phyloP scores from a whole-genome alignment of 2,329 filamentous ascomycete species.

The Aspergillus cejpii region DNA sequence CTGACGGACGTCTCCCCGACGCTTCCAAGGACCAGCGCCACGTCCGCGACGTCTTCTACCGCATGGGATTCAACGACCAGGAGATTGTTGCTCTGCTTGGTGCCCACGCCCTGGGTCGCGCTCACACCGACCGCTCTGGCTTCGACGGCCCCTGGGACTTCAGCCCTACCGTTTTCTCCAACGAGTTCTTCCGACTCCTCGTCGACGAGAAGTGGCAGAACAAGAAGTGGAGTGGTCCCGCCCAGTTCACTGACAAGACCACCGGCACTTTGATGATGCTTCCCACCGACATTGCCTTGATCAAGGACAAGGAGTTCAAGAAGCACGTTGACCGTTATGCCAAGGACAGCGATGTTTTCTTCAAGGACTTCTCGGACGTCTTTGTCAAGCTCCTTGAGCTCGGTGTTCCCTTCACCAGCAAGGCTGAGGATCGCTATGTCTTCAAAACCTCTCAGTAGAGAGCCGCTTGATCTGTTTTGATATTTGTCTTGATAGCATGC shows the following conservation, averaged over 20 bases:
- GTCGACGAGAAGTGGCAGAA: slow-evolving; percentile 87
- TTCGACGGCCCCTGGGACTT: slow-evolving; percentile 89
- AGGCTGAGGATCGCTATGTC: slow-evolving; percentile 52
- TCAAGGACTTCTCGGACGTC: slow-evolving; percentile 80
- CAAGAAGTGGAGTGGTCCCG: slow-evolving; percentile 86
- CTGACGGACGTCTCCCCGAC: slow-evolving; percentile 85
- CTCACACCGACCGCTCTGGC: slow-evolving; percentile 81
- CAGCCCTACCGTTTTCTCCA: slow-evolving; percentile 83
- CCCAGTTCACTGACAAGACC: slow-evolving; percentile 82
- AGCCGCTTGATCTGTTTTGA: slow-evolving; percentile 5
- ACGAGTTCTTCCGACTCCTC: slow-evolving; percentile 88
- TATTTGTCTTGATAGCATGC: slow-evolving; percentile 9
- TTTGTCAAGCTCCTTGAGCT: slow-evolving; percentile 83
- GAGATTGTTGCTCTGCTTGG: slow-evolving; percentile 89
- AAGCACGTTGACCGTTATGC: slow-evolving; percentile 78
- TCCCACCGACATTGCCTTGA: slow-evolving; percentile 78
- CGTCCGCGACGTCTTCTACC: slow-evolving; percentile 84
- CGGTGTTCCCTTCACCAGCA: slow-evolving; percentile 76
- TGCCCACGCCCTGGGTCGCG: slow-evolving; percentile 81
- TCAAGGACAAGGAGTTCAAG: slow-evolving; percentile 83
- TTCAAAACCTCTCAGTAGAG: slow-evolving; percentile 54
- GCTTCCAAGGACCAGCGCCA: slow-evolving; percentile 70
- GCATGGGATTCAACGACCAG: slow-evolving; percentile 96
- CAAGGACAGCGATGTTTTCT: slow-evolving; percentile 84
- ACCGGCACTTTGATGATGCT: slow-evolving; percentile 95